Evolutionary conservation across 352 stramenopile species (phyloP).

Genomic region (Lagenidium giganteum): DNA sequence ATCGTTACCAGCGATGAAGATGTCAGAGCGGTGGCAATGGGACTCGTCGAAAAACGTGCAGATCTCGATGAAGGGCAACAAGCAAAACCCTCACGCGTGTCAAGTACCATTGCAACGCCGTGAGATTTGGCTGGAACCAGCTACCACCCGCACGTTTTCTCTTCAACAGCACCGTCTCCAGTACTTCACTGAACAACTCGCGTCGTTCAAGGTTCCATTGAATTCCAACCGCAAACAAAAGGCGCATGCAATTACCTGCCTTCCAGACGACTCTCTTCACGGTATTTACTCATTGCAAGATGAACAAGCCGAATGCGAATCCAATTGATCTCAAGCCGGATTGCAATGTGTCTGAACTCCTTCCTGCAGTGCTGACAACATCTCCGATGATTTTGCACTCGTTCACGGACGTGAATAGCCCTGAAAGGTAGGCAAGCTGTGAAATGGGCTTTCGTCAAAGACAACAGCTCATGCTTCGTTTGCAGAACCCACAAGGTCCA

Average conservation of each 20-base stretch:
- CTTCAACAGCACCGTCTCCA: constrained; percentile 54
- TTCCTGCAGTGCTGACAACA: constrained; percentile 40
- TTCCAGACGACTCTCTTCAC: constrained; percentile 60
- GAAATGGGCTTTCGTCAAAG: too few species aligned
- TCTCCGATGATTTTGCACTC: constrained; percentile 53
- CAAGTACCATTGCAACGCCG: constrained; percentile 27
- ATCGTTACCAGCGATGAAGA: constrained; percentile 28
- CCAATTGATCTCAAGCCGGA: too few species aligned
- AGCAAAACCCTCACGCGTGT: constrained; percentile 20
- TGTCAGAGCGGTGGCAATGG: constrained; percentile 20
- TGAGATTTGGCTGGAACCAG: constrained; percentile 60
- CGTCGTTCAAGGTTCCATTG: constrained; percentile 60
- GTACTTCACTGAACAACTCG: constrained; percentile 55
- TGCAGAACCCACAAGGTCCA: constrained; percentile 41
- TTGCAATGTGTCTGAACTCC: too few species aligned
- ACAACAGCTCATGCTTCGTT: background rate
- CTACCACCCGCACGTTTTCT: constrained; percentile 43
- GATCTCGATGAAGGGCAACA: too few species aligned
- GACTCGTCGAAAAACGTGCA: constrained; percentile 3
- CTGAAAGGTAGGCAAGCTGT: background rate
- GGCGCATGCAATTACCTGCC: constrained; percentile 40
- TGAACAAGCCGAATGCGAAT: too few species aligned
- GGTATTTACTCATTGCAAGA: too few species aligned
- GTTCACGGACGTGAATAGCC: constrained; percentile 41
- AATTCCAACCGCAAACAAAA: constrained; percentile 50